Evolutionary conservation across 768 basidiomycete species (phyloP).

Genomic region (Lentinula raphanica): DNA sequence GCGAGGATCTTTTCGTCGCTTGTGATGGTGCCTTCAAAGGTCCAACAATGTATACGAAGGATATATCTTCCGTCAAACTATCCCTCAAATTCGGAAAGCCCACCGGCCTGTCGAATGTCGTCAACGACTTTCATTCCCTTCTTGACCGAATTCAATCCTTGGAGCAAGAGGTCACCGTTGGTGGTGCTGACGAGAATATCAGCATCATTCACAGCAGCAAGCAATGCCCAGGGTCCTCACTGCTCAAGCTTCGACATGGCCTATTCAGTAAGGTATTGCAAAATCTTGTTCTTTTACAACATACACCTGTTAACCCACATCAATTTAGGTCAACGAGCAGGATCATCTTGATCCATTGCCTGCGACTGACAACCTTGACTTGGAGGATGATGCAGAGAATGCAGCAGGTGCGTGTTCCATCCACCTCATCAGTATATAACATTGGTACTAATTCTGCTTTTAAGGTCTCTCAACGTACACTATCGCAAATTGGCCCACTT

Average conservation of each 20-base stretch:
- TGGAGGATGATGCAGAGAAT: neutral
- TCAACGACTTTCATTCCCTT: neutral
- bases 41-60: neutral
- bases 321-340: neutral
- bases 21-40: neutral
- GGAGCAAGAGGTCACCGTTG: neutral
- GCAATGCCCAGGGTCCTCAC: neutral
- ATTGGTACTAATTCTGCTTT: too few relatives aligned
- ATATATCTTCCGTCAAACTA: neutral
- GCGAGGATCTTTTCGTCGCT: neutral
- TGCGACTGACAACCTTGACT: neutral
- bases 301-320: too few relatives aligned
- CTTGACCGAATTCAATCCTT: neutral
- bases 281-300: too few relatives aligned
- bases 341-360: too few relatives aligned
- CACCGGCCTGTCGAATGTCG: neutral
- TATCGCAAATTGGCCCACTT: neutral
- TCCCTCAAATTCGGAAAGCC: neutral
- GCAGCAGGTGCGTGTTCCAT: neutral
- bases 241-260: neutral
- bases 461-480: neutral
- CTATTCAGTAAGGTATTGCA: neutral
- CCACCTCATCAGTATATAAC: too few relatives aligned
- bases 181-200: neutral
- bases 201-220: neutral